A percentile compares a stretch with the other conserved stretches of the same genome.
Evolutionary conservation across 495 filamentous ascomycete species (phyloP).

Genomic region (Daldinia bambusicola): DNA sequence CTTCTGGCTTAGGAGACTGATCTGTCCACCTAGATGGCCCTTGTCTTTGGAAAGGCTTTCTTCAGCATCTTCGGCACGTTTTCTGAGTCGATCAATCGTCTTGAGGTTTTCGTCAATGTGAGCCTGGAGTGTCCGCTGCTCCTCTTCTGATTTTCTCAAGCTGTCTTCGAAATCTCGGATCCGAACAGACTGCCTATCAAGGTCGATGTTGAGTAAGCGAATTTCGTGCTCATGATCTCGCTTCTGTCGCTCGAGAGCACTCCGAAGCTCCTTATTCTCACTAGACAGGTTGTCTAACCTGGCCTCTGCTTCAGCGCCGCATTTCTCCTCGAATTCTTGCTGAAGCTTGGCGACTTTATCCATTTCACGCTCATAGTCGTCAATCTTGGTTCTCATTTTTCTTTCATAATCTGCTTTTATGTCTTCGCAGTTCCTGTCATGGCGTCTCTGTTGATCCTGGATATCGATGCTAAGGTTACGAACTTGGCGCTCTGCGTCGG

Average conservation of each 20-base stretch:
- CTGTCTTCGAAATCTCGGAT: constrained; percentile 37
- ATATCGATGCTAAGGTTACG: constrained; percentile 54
- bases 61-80: constrained; percentile 47
- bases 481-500: constrained; percentile 60
- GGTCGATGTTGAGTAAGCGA: constrained; percentile 33
- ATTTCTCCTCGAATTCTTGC: constrained; percentile 46
- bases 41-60: constrained; percentile 50
- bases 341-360: constrained; percentile 44
- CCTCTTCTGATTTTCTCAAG: constrained; percentile 36
- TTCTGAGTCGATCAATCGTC: constrained; percentile 47
- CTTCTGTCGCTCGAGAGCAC: constrained; percentile 42
- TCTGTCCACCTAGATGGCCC: constrained; percentile 48
- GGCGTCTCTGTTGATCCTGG: constrained; percentile 50
- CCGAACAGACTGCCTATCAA: constrained; percentile 36
- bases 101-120: constrained; percentile 46
- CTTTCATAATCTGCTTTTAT: constrained; percentile 45
- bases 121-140: constrained; percentile 36
- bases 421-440: constrained; percentile 38
- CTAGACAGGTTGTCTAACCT: constrained; percentile 44
- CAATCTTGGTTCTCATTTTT: constrained; percentile 42
- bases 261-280: constrained; percentile 48
- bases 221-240: constrained; percentile 47
- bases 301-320: constrained; percentile 45
- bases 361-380: constrained; percentile 53
- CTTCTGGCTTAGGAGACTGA: constrained; percentile 45